phyloP scores from a whole-genome alignment of 495 filamentous ascomycete genomes.

The Podospora australis region DNA sequence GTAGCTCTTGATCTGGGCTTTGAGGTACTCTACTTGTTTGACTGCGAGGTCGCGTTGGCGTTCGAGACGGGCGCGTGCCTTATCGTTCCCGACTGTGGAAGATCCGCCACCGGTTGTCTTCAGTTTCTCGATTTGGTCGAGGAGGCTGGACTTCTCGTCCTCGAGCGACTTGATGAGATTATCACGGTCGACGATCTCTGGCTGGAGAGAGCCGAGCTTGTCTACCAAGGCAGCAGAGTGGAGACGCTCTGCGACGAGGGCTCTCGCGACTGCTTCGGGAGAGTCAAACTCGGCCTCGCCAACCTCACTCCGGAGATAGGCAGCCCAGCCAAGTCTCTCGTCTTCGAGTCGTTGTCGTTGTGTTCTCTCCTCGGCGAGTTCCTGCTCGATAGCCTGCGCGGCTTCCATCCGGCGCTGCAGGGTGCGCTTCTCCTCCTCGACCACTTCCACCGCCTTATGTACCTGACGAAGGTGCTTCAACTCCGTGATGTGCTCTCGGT shows the following conservation, averaged over 20 bases:
- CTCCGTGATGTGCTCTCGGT: constrained; percentile 73
- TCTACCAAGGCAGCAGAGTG: constrained; percentile 73
- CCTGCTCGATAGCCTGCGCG: constrained; percentile 65
- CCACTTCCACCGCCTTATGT: constrained; percentile 81
- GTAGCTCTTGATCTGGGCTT: constrained; percentile 85
- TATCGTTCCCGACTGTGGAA: constrained; percentile 44
- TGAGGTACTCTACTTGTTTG: constrained; percentile 90
- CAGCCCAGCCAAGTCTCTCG: constrained; percentile 77
- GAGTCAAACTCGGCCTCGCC: constrained; percentile 69
- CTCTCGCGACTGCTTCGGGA: constrained; percentile 80
- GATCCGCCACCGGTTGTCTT: constrained; percentile 41
- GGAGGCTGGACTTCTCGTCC: constrained; percentile 53
- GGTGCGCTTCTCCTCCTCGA: constrained; percentile 88
- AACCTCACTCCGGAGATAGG: constrained; percentile 68
- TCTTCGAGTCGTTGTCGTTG: constrained; percentile 86
- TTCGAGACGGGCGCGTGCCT: constrained; percentile 63
- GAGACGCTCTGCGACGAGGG: constrained; percentile 72
- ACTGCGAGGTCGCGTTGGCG: constrained; percentile 75
- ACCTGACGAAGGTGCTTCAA: constrained; percentile 70
- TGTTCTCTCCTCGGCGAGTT: constrained; percentile 69
- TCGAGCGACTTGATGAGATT: constrained; percentile 67
- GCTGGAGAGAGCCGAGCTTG: constrained; percentile 66
- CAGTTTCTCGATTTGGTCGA: constrained; percentile 63
- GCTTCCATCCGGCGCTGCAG: constrained; percentile 71
- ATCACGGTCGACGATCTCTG: constrained; percentile 76